Evolutionary conservation across 2,329 filamentous ascomycete genomes (phyloP).

Genomic region (Penicillium sp.): DNA sequence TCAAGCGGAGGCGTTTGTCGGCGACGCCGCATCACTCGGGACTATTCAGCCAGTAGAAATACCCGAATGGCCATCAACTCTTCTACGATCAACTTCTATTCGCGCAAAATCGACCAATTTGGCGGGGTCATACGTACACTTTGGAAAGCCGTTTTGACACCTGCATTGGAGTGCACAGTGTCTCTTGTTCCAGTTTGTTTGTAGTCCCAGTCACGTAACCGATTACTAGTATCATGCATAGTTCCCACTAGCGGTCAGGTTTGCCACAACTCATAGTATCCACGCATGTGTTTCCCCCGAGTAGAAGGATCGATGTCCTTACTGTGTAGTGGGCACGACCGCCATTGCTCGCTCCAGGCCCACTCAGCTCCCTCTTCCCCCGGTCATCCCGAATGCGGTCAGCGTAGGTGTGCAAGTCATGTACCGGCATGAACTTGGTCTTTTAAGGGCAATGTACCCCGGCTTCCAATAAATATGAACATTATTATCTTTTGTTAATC

Average conservation of each 20-base stretch:
- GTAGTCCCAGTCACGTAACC: background rate
- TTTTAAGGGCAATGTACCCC: background rate
- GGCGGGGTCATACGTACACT: background rate
- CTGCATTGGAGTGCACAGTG: background rate
- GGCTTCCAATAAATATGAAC: background rate
- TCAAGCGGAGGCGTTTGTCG: background rate
- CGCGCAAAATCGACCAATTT: background rate
- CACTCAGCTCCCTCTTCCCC: background rate
- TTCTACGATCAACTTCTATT: background rate
- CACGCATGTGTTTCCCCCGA: background rate
- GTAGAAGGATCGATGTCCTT: too few relatives aligned
- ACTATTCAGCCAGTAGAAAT: background rate
- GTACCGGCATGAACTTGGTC: too few relatives aligned
- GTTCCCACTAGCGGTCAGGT: background rate
- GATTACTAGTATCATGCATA: background rate
- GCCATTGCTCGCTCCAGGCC: background rate
- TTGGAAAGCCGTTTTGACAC: background rate
- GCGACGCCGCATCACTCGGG: background rate
- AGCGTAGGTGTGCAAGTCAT: background rate
- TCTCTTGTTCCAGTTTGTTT: background rate
- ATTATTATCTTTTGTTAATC: background rate
- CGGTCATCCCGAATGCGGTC: conserved; percentile 18
- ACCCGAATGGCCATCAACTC: background rate
- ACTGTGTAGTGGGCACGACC: background rate
- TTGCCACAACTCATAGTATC: background rate